Conservation (phyloP, 2,329 filamentous ascomycete genomes). For the Apiospora arundinis region DNA sequence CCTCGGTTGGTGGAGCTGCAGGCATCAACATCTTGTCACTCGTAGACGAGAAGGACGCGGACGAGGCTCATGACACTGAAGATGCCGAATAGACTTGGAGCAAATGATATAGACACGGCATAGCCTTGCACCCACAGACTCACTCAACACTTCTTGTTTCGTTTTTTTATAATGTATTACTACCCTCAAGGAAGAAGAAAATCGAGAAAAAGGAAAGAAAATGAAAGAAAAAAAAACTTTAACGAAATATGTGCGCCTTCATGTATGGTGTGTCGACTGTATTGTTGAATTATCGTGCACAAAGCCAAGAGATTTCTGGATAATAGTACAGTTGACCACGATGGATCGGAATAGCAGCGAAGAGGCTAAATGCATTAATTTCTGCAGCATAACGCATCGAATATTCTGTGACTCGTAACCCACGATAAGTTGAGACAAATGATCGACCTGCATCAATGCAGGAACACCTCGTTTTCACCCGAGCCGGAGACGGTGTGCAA, state of each 20-base stretch:
- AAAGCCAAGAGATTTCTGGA: not conserved
- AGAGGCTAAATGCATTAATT: not conserved
- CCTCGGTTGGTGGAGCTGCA: slow-evolving; percentile 31
- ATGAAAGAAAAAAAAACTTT: too few relatives aligned
- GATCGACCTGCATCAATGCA: slow-evolving; percentile 10
- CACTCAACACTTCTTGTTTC: not conserved
- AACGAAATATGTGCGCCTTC: too few relatives aligned
- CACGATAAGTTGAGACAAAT: not conserved
- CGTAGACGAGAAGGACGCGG: not conserved
- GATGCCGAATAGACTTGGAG: not conserved
- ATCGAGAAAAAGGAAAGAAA: too few relatives aligned
- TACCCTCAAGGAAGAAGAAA: too few relatives aligned
- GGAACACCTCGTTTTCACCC: not conserved
- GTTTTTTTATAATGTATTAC: not conserved
- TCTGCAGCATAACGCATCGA: not conserved
- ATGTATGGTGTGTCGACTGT: too few relatives aligned
- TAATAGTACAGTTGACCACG: not conserved
- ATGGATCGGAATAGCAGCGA: too few relatives aligned
- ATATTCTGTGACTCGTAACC: slow-evolving; percentile 1
- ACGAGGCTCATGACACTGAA: not conserved
- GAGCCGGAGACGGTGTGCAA: slow-evolving; percentile 4
- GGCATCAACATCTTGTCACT: slow-evolving; percentile 30
- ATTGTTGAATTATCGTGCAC: not conserved
- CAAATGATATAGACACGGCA: slow-evolving; percentile 12
- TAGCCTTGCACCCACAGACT: not conserved